phyloP scores from a whole-genome alignment of 2,329 filamentous ascomycete genomes.

The Aureobasidium sp. region DNA sequence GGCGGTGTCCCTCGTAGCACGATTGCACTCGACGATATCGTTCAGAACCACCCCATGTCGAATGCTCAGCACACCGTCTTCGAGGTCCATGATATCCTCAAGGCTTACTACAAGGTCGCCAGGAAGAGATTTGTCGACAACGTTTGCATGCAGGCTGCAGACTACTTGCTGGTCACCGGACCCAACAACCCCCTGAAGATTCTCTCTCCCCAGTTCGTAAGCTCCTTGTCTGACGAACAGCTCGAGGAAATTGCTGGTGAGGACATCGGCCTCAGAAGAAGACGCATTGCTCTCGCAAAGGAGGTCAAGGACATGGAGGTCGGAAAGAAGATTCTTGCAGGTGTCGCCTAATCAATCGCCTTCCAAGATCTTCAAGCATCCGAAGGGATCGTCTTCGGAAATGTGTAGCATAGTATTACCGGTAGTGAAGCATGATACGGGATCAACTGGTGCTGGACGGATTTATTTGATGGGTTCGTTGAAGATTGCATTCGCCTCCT shows the following conservation, averaged over 20 bases:
- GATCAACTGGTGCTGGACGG: not conserved
- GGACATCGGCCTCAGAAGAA: constrained; percentile 34
- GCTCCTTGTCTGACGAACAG: constrained; percentile 39
- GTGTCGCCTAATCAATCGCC: not conserved
- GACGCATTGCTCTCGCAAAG: constrained; percentile 36
- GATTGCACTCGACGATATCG: constrained; percentile 20
- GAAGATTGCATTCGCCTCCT: not conserved
- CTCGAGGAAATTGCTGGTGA: constrained; percentile 53
- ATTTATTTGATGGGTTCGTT: not conserved
- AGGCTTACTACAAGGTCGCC: constrained; percentile 55
- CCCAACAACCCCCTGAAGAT: constrained; percentile 44
- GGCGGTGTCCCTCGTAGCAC: not conserved
- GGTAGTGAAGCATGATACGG: not conserved
- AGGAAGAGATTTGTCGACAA: constrained; percentile 55
- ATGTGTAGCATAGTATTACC: not conserved
- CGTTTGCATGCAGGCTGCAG: constrained; percentile 51
- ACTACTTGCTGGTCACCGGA: constrained; percentile 46
- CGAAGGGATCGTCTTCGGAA: not conserved
- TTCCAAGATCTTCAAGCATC: not conserved
- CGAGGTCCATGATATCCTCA: constrained; percentile 53
- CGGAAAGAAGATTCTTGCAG: constrained; percentile 11
- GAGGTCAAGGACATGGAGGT: constrained; percentile 35
- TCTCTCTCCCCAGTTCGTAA: constrained; percentile 46
- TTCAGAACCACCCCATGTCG: constrained; percentile 23
- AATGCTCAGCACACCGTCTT: constrained; percentile 35